Evolutionary conservation across 2,329 filamentous ascomycete species (phyloP).

Genomic region (Talaromyces sp.): DNA sequence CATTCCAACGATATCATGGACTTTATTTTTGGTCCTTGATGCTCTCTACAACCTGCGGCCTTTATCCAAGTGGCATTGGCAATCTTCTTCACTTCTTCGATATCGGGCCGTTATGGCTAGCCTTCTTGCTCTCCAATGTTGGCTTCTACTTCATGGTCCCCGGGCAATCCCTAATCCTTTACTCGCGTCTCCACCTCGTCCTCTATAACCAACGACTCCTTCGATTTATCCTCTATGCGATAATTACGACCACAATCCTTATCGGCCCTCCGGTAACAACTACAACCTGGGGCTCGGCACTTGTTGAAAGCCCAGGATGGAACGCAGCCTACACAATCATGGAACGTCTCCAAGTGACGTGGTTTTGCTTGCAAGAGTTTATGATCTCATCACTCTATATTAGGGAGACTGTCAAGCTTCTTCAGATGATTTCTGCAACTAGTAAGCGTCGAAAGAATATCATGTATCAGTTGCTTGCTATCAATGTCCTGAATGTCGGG

Average conservation of each 20-base stretch:
- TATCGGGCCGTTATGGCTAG: conserved; percentile 3
- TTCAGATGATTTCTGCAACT: not conserved
- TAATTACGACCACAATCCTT: conserved; percentile 41
- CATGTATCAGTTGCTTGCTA: conserved; percentile 51
- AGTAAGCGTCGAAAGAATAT: not conserved
- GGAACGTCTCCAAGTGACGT: conserved; percentile 5
- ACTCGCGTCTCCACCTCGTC: conserved; percentile 48
- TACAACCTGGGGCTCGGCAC: conserved; percentile 39
- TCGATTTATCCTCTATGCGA: conserved; percentile 41
- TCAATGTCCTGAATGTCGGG: conserved; percentile 49
- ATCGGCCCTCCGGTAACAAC: conserved; percentile 44
- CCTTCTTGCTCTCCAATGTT: conserved; percentile 36
- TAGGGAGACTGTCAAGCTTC: not conserved
- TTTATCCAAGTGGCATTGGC: conserved; percentile 4
- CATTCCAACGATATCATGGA: conserved; percentile 35
- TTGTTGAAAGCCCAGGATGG: conserved; percentile 44
- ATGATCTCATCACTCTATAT: conserved; percentile 4
- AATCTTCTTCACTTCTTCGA: conserved; percentile 7
- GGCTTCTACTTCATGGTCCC: conserved; percentile 46
- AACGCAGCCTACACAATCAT: conserved; percentile 1
- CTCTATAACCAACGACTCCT: conserved; percentile 37
- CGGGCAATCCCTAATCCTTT: conserved; percentile 46
- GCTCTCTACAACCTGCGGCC: conserved; percentile 1
- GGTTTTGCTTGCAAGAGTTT: conserved; percentile 9
- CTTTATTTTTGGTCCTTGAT: conserved; percentile 8